Percentiles rank a stretch among this genome's conserved stretches.
phyloP scores from a whole-genome alignment of 2,329 filamentous ascomycete genomes.

The Ophiostoma sp. region DNA sequence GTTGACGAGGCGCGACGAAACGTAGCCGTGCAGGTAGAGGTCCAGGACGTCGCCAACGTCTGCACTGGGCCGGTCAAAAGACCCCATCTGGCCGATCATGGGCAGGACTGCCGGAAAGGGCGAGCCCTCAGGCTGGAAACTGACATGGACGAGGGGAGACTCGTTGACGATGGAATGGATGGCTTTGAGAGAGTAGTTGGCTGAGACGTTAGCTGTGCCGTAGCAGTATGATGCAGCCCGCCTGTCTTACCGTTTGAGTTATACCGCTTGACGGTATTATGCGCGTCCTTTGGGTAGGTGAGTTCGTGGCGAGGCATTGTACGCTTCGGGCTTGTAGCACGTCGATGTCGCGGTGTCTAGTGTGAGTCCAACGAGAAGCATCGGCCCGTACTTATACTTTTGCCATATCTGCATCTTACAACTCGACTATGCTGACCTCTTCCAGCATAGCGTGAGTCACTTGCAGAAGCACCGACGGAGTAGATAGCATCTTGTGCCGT shows the following conservation, averaged over 20 bases:
- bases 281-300: constrained; percentile 57
- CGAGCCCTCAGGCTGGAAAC: constrained; percentile 59
- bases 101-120: constrained; percentile 74
- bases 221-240: not conserved
- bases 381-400: constrained; percentile 1
- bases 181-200: constrained; percentile 63
- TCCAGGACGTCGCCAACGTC: constrained; percentile 61
- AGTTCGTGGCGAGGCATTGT: constrained; percentile 43
- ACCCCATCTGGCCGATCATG: constrained; percentile 81
- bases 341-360: not conserved
- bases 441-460: constrained; percentile 1
- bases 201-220: constrained; percentile 37
- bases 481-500: not conserved
- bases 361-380: not conserved
- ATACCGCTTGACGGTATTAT: constrained; percentile 63
- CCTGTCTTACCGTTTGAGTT: constrained; percentile 52
- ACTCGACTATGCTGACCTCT: not conserved
- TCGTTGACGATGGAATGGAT: constrained; percentile 73
- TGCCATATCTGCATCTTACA: not conserved
- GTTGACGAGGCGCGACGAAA: constrained; percentile 71
- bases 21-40: constrained; percentile 79
- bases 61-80: constrained; percentile 58
- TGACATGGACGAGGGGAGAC: constrained; percentile 70
- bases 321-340: not conserved
- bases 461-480: not conserved